Conservation (phyloP, 768 basidiomycete genomes). For the Russula griseocarnosa region DNA sequence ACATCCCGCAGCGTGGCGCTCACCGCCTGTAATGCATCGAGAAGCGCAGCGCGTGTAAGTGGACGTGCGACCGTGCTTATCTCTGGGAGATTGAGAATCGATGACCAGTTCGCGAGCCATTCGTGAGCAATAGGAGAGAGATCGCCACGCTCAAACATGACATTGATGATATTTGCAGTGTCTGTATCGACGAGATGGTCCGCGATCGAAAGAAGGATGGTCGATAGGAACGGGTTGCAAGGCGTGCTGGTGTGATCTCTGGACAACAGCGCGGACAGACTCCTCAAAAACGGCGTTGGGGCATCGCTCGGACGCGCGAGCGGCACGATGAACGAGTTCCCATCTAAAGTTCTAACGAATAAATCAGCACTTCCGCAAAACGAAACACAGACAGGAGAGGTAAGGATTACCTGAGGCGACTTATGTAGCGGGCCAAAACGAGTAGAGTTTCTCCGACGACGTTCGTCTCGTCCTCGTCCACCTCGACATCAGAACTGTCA, state of each 20-base stretch:
- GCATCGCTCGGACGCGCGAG: constrained; percentile 52
- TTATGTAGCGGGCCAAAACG: constrained; percentile 55
- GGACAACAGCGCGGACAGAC: constrained; percentile 57
- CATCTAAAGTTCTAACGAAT: constrained; percentile 43
- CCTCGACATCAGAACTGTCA: constrained; percentile 56
- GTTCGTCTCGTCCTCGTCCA: constrained; percentile 55
- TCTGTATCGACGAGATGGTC: constrained; percentile 68
- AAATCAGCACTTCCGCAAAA: constrained; percentile 6
- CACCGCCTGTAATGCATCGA: constrained; percentile 53
- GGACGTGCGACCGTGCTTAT: constrained; percentile 39
- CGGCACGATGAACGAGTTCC: constrained; percentile 47
- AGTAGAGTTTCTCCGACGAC: constrained; percentile 60
- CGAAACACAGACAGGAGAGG: not conserved
- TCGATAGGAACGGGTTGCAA: constrained; percentile 58
- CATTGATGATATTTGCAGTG: constrained; percentile 54
- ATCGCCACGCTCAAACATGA: constrained; percentile 64
- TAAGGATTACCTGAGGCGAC: constrained; percentile 51
- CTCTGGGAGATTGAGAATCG: constrained; percentile 46
- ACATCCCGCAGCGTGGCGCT: constrained; percentile 70
- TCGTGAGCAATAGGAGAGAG: constrained; percentile 67
- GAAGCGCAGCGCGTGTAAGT: constrained; percentile 51
- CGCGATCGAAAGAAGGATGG: constrained; percentile 59
- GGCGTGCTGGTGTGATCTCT: constrained; percentile 52
- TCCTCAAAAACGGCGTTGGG: constrained; percentile 57
- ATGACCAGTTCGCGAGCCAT: constrained; percentile 68